Percentiles rank a stretch among this genome's conserved stretches.
phyloP scores from a whole-genome alignment of 2,329 filamentous ascomycete species.

The Fusarium bactridioides region DNA sequence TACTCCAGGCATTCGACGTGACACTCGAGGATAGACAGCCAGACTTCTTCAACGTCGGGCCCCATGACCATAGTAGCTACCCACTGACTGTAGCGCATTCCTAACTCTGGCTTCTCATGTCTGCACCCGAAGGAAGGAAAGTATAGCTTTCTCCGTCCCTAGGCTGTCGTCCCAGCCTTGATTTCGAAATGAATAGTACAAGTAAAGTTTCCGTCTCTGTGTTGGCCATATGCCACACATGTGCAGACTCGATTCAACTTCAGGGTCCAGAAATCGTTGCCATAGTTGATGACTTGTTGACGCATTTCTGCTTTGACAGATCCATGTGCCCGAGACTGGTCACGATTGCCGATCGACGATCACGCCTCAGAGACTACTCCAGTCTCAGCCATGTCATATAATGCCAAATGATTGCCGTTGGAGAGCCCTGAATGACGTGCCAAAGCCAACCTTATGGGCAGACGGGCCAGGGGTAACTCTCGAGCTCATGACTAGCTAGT shows the following conservation, averaged over 20 bases:
- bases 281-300: constrained; percentile 5
- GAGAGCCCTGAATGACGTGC: constrained; percentile 28
- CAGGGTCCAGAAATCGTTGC: neutral
- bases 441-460: neutral
- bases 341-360: constrained; percentile 42
- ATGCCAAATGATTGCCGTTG: neutral
- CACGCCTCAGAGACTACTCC: constrained; percentile 17
- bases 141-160: neutral
- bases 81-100: neutral
- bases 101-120: neutral
- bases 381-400: constrained; percentile 12
- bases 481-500: constrained; percentile 25
- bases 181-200: neutral
- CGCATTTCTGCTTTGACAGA: constrained; percentile 15
- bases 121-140: neutral
- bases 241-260: neutral
- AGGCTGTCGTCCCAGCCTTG: neutral
- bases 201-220: neutral
- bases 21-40: neutral
- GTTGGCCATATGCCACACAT: neutral
- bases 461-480: neutral
- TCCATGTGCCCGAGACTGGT: constrained; percentile 16
- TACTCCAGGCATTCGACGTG: neutral
- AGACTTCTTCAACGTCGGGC: neutral
- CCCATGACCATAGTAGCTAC: neutral